Conservation (phyloP, 768 basidiomycete species). For the Boletales sp. region DNA sequence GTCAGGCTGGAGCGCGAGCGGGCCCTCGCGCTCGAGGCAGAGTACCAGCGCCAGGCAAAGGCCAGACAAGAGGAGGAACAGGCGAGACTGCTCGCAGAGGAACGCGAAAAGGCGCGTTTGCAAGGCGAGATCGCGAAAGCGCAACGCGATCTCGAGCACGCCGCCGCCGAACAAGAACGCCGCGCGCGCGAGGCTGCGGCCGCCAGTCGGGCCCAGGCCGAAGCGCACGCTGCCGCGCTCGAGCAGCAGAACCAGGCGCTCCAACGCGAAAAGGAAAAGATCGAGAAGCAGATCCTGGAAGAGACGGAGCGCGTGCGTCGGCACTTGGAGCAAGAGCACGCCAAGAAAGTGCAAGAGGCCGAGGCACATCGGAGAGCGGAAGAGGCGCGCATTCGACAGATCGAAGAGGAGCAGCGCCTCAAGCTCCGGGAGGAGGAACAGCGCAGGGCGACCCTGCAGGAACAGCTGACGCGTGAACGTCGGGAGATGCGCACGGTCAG, state of each 20-base stretch:
- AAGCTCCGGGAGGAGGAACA: slow-evolving; percentile 29
- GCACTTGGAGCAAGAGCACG: slow-evolving; percentile 22
- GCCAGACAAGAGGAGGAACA: slow-evolving; percentile 25
- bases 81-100: slow-evolving; percentile 20
- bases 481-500: slow-evolving; percentile 14
- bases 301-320: slow-evolving; percentile 25
- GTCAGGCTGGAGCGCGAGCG: slow-evolving; percentile 27
- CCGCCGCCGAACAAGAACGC: slow-evolving; percentile 21
- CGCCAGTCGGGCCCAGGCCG: slow-evolving; percentile 24
- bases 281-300: slow-evolving; percentile 21
- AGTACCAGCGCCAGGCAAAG: slow-evolving; percentile 26
- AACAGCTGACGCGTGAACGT: slow-evolving; percentile 23
- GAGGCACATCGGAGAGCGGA: slow-evolving; percentile 17
- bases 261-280: slow-evolving; percentile 24
- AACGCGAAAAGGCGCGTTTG: slow-evolving; percentile 25
- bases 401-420: slow-evolving; percentile 27
- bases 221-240: slow-evolving; percentile 21
- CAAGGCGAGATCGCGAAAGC: slow-evolving; percentile 27
- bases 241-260: slow-evolving; percentile 20
- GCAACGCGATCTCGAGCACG: slow-evolving; percentile 24
- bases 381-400: slow-evolving; percentile 21
- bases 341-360: slow-evolving; percentile 23
- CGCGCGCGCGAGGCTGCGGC: slow-evolving; percentile 23
- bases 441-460: slow-evolving; percentile 21
- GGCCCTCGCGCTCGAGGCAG: slow-evolving; percentile 27